Base-by-base conservation (phyloP, 2,329 filamentous ascomycete species). In the Xylariomycetidae sp. region DNA sequence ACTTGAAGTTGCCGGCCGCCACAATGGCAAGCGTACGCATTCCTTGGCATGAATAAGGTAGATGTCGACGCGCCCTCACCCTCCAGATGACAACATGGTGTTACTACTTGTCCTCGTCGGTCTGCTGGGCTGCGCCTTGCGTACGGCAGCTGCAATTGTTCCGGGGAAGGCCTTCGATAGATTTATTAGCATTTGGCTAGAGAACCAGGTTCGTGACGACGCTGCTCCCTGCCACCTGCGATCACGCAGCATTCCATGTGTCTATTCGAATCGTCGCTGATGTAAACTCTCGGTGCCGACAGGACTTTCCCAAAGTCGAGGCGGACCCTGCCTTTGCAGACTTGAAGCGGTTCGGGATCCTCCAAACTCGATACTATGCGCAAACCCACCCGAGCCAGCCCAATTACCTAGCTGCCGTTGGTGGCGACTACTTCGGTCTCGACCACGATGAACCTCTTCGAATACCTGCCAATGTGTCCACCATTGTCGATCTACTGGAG, bases 391-490 rank as follows among this genome's bases (percentile, higher is more conserved):
- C 48, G 3, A 62, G 58, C 42, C 65, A 69, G 50, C 64, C 66
- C 5, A 70, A 69, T 44, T 70, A 69, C 35, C 49, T 70, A 9
- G 65, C 65, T 5, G 61, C 64, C 20, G 53, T 68, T 6, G 63
- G 47, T 6, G 66, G 65, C 10, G 65, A 71, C 44, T 68, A 67
- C 46, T 71, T 68, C 40, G 67, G 68, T 2, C 40, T 68, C 22
- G 56, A 72, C 42, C 60, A 70, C 40, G 67, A 70, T 46, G 58
- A 57, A 7, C 53, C 58, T 23, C 55, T 68, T 6, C 56, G 59
- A 25, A 53, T 71, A 14, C 65, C 66, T 2, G 39, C 51, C 19
- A 67, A 68, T 37, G 61, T 70, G 10, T 64, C 61, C 8, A 70
- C 65, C 1, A 46, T 70, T 15, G 62, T 66, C 13, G 67, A 70